These are phyloP conservation scores for Myotisia sp. DNA, from an alignment of 2,329 filamentous ascomycete genomes.

Conservation along the genomic window DNA sequence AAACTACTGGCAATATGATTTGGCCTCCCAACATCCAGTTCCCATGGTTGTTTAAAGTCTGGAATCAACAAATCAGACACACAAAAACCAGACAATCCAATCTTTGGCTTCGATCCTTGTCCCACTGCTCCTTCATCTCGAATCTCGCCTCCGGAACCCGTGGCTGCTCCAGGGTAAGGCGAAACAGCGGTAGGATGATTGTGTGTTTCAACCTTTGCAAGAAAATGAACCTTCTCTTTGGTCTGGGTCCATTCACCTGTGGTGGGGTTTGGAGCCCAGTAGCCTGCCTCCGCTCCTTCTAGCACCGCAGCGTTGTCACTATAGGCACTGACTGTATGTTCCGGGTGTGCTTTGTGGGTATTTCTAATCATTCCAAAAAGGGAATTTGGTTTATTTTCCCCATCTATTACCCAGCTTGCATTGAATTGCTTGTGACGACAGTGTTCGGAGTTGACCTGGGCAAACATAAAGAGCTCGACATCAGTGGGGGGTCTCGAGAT, in stretches of 20 bases:
- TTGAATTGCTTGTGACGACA: conserved; percentile 88
- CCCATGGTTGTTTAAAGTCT: conserved; percentile 70
- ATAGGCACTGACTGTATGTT: conserved; percentile 86
- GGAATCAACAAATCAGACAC: conserved; percentile 91
- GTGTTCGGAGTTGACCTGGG: conserved; percentile 97
- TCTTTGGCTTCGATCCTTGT: conserved; percentile 81
- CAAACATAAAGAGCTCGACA: conserved; percentile 98
- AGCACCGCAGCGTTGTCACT: conserved; percentile 96
- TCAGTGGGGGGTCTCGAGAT: conserved; percentile 58
- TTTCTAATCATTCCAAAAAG: conserved; percentile 95
- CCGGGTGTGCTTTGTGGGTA: conserved; percentile 64
- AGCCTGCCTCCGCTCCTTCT: conserved; percentile 54
- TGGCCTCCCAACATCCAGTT: conserved; percentile 77
- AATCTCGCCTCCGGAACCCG: conserved; percentile 89
- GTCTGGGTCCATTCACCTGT: conserved; percentile 79
- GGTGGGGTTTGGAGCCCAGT: conserved; percentile 77
- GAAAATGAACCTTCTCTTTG: conserved; percentile 72
- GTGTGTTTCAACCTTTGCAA: conserved; percentile 94
- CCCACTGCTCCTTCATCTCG: conserved; percentile 91
- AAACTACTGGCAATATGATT: conserved; percentile 84
- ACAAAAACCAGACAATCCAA: conserved; percentile 81
- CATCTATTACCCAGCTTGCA: conserved; percentile 89
- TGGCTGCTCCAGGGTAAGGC: conserved; percentile 83
- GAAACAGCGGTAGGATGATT: conserved; percentile 96
- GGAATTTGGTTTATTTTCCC: conserved; percentile 59